These are phyloP conservation scores for Naganishia cerealis DNA, from an alignment of 1,284 basidiomycete genomes.

Conservation along the genomic window DNA sequence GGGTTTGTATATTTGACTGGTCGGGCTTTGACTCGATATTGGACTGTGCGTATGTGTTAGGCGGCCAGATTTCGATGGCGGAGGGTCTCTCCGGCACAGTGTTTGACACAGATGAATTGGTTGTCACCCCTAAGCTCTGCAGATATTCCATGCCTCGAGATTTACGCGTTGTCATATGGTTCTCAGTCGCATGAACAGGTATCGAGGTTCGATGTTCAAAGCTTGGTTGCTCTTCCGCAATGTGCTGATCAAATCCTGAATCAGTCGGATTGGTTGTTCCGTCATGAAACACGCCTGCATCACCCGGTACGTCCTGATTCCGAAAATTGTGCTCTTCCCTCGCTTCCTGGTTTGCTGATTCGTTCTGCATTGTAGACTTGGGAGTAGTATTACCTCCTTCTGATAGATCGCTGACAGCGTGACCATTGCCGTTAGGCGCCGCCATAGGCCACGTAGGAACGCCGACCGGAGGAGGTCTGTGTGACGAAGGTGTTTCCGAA, in stretches of 20 bases:
- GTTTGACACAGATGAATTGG: not conserved
- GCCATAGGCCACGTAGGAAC: constrained; percentile 14
- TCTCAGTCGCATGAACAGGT: not conserved
- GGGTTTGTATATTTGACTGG: not conserved
- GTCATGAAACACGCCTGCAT: not conserved
- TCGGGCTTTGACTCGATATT: not conserved
- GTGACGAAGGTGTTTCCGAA: not conserved
- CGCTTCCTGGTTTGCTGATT: not conserved
- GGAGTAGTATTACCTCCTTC: constrained; percentile 9
- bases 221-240: not conserved
- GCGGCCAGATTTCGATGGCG: constrained; percentile 1
- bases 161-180: constrained; percentile 10
- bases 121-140: constrained; percentile 5
- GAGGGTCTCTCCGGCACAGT: not conserved
- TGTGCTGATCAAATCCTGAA: not conserved
- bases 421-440: not conserved
- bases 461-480: constrained; percentile 15
- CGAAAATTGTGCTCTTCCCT: not conserved
- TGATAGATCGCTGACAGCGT: not conserved
- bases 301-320: not conserved
- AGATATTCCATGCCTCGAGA: constrained; percentile 23
- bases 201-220: not conserved
- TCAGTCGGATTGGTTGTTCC: not conserved
- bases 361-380: not conserved
- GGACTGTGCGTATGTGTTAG: not conserved